Evolutionary conservation across 2,329 filamentous ascomycete genomes (phyloP), one percentile per base, ranked within the genome.

Genomic region (Paraconiothyrium sp.): DNA sequence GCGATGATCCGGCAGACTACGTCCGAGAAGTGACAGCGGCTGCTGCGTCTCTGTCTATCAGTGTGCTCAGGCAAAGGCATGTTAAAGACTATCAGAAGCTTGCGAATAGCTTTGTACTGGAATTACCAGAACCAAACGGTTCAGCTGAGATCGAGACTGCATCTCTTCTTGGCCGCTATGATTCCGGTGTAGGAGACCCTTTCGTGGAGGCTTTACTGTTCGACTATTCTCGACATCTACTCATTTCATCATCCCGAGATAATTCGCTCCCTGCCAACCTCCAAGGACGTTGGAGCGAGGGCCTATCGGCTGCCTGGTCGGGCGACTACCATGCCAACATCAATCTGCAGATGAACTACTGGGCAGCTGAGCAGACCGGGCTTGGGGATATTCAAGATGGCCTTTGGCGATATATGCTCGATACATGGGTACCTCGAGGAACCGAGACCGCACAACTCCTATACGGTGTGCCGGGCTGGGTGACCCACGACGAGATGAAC

Each of bases 341-440:
- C 67, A 88, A 88, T 59, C 59, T 88, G 0, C 84, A 89, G 64
- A 88, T 88, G 86, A 88, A 88, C 61, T 82, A 88, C 66, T 89
- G 86, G 86, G 68, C 76, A 1, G 81, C 82, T 2, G 84, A 87
- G 37, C 80, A 85, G 56, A 86, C 84, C 0, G 85, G 85, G 0
- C 73, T 88, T 0, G 80, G 79, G 0, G 75, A 74, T 1, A 78
- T 85, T 0, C 80, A 84, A 50, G 70, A 73, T 0, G 80, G 83
- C 0, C 71, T 86, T 0, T 88, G 84, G 81, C 75, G 83, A 8
- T 87, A 84, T 58, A 87, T 89, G 75, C 64, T 76, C 5, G 74
- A 85, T 20, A 87, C 80, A 0, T 87, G 84, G 84, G 80, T 82
- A 0, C 84, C 85, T 0, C 79, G 85, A 0, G 86, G 86, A 0